These are phyloP conservation scores for Avena atlantica DNA, from an alignment of 176 grass and related monocot species.

Conservation along the genomic window DNA sequence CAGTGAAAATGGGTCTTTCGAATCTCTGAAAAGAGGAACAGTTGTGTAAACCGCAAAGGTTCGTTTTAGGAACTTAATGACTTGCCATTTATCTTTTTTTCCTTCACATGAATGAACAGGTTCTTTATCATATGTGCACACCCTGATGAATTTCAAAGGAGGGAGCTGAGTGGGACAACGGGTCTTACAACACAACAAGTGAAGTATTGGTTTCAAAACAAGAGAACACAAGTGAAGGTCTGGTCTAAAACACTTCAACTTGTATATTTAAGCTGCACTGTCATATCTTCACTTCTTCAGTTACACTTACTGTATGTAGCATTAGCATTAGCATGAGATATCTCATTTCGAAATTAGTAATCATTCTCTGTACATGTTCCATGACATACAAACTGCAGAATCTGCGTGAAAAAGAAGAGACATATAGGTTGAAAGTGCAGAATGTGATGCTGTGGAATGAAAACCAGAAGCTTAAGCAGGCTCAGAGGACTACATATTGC, in stretches of 20 bases:
- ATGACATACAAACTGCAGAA: conserved; percentile 45
- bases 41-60: neutral
- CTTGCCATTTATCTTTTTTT: neutral
- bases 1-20: neutral
- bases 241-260: conserved; percentile 29
- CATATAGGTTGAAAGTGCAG: conserved; percentile 53
- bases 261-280: neutral
- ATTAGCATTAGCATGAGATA: neutral
- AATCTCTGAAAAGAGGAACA: neutral
- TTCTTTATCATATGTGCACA: conserved; percentile 50
- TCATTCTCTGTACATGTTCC: neutral
- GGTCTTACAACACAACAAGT: conserved; percentile 38
- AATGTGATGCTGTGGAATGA: conserved; percentile 58
- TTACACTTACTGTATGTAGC: neutral
- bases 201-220: conserved; percentile 65
- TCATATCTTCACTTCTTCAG: neutral
- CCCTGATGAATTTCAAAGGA: conserved; percentile 43
- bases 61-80: neutral
- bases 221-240: conserved; percentile 53
- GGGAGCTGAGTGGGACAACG: conserved; percentile 1
- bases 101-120: conserved; percentile 34
- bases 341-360: neutral
- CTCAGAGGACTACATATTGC: conserved; percentile 19
- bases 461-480: conserved; percentile 47
- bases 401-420: conserved; percentile 56